A percentile compares a stretch with the other conserved stretches of the same genome.
These are phyloP conservation scores for Trametes maxima DNA, from an alignment of 768 basidiomycete genomes.

Conservation along the genomic window DNA sequence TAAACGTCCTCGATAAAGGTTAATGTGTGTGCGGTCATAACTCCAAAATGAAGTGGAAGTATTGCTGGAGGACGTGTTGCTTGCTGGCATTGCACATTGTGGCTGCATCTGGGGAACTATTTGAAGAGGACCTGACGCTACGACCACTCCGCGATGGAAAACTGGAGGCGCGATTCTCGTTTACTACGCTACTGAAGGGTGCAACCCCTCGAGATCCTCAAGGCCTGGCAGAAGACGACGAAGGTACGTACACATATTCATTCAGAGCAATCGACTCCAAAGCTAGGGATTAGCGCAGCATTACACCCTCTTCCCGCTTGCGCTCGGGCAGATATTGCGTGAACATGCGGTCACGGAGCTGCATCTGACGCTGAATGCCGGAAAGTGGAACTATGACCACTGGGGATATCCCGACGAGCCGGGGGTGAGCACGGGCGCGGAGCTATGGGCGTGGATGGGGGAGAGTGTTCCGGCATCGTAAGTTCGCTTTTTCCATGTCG, in stretches of 20 bases:
- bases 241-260: conserved; percentile 41
- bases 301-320: conserved; percentile 83
- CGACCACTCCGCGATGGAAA: conserved; percentile 79
- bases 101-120: conserved; percentile 42
- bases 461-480: conserved; percentile 37
- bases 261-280: background rate
- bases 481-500: background rate
- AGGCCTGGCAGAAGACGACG: conserved; percentile 48
- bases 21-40: background rate
- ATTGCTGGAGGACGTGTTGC: conserved; percentile 9
- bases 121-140: conserved; percentile 56
- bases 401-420: conserved; percentile 83
- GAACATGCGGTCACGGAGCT: conserved; percentile 87
- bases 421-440: conserved; percentile 82
- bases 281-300: conserved; percentile 63
- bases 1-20: too few relatives aligned
- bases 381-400: conserved; percentile 84
- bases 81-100: conserved; percentile 15
- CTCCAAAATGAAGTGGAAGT: background rate
- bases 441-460: conserved; percentile 93
- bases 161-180: conserved; percentile 79
- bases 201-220: conserved; percentile 58
- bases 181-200: conserved; percentile 63
- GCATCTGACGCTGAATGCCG: conserved; percentile 87
- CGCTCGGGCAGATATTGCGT: conserved; percentile 83